A percentile compares a stretch with the other conserved stretches of the same genome.
Conservation (phyloP, 208 protist species). For the Leishmania mexicana region DNA sequence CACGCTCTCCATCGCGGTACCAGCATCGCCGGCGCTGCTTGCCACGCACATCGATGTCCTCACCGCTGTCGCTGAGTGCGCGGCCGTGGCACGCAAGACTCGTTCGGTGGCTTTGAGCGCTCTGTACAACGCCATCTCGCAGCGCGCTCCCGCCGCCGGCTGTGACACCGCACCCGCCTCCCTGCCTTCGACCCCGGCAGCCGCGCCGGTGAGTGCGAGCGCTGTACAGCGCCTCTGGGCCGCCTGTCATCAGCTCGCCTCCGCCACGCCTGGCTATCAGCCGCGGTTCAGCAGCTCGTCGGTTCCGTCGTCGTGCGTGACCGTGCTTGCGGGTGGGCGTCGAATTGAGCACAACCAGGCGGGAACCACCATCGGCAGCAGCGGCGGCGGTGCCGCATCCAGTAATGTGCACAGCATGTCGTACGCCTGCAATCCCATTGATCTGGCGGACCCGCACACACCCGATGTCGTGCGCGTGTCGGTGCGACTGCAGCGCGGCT, state of each 20-base stretch:
- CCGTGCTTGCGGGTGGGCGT: constrained; percentile 29
- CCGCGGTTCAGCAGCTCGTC: constrained; percentile 32
- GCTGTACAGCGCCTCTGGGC: constrained; percentile 28
- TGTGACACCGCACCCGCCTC: not conserved
- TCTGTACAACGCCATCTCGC: constrained; percentile 43
- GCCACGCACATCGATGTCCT: constrained; percentile 50
- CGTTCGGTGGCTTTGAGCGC: constrained; percentile 53
- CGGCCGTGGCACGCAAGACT: constrained; percentile 41
- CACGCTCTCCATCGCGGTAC: constrained; percentile 50
- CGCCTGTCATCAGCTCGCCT: constrained; percentile 26
- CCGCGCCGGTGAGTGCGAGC: constrained; percentile 11
- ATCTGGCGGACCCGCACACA: constrained; percentile 49
- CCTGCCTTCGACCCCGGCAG: not conserved
- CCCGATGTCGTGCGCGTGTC: constrained; percentile 75
- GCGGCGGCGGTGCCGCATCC: constrained; percentile 4
- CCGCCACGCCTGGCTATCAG: constrained; percentile 17
- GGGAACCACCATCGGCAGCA: constrained; percentile 1
- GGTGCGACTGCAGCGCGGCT: constrained; percentile 63
- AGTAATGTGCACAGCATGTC: constrained; percentile 35
- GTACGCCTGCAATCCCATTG: constrained; percentile 62
- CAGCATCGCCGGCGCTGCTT: constrained; percentile 32
- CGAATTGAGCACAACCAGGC: constrained; percentile 26
- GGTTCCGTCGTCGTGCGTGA: constrained; percentile 19
- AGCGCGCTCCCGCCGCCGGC: constrained; percentile 13
- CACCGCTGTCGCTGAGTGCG: constrained; percentile 58